A percentile compares a stretch with the other conserved stretches of the same genome.
Evolutionary conservation across 352 stramenopile species (phyloP).

Genomic region (Phytophthora melonis): DNA sequence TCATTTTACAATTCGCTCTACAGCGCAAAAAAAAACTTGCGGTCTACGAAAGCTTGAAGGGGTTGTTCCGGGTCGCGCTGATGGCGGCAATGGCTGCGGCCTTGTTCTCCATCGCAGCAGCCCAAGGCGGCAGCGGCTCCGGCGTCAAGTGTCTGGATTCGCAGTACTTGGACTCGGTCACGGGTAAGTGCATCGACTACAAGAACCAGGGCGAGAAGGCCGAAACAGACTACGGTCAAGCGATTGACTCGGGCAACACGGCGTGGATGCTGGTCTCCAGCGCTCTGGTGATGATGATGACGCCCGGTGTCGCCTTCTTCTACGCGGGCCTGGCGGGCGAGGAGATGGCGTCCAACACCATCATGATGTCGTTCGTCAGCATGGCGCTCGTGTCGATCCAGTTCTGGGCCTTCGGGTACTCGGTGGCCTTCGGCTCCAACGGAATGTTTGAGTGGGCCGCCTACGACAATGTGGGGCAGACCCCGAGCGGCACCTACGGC

Average conservation of each 20-base stretch:
- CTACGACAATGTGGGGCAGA: slow-evolving; percentile 62
- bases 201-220: slow-evolving; percentile 48
- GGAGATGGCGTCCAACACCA: slow-evolving; percentile 84
- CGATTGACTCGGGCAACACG: slow-evolving; percentile 66
- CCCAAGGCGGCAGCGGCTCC: slow-evolving; percentile 32
- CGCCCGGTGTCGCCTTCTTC: slow-evolving; percentile 79
- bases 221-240: slow-evolving; percentile 36
- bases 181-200: slow-evolving; percentile 54
- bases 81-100: slow-evolving; percentile 46
- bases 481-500: slow-evolving; percentile 61
- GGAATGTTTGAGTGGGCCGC: slow-evolving; percentile 66
- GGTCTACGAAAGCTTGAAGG: slow-evolving; percentile 11
- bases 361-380: slow-evolving; percentile 86
- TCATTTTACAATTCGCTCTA: slow-evolving; percentile 17
- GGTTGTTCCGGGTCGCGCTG: slow-evolving; percentile 16
- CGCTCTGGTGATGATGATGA: slow-evolving; percentile 81
- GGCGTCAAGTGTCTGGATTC: slow-evolving; percentile 25
- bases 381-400: slow-evolving; percentile 84
- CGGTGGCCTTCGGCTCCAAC: slow-evolving; percentile 65
- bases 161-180: slow-evolving; percentile 48
- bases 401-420: slow-evolving; percentile 86
- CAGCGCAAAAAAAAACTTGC: neutral
- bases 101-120: slow-evolving; percentile 44
- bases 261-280: slow-evolving; percentile 71
- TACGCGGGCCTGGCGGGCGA: slow-evolving; percentile 83